Evolutionary conservation across 768 basidiomycete genomes (phyloP).

Genomic region (Chalciporus piperatus): DNA sequence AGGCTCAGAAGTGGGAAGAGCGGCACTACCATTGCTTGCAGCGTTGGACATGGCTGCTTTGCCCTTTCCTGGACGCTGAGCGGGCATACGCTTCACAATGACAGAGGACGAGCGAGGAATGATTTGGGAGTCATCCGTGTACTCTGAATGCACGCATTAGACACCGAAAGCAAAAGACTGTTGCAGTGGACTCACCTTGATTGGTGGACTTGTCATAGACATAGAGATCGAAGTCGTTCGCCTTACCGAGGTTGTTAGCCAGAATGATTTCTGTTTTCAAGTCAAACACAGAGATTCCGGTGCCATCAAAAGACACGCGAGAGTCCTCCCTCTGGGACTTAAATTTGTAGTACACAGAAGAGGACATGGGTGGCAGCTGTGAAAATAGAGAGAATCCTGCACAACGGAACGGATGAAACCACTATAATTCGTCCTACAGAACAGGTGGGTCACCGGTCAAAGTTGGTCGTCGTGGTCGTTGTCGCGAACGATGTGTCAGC

Average conservation of each 20-base stretch:
- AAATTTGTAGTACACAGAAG: slow-evolving; percentile 98
- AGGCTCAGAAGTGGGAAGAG: slow-evolving; percentile 49
- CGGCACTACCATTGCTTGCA: slow-evolving; percentile 39
- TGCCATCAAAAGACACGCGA: slow-evolving; percentile 95
- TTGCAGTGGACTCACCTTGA: slow-evolving; percentile 63
- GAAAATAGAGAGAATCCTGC: slow-evolving; percentile 9
- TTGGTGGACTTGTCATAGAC: slow-evolving; percentile 81
- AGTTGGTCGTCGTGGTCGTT: slow-evolving; percentile 14
- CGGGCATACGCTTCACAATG: slow-evolving; percentile 86
- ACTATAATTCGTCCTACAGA: slow-evolving; percentile 23
- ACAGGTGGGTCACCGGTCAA: slow-evolving; percentile 8
- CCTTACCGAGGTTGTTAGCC: slow-evolving; percentile 93
- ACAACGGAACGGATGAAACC: slow-evolving; percentile 14
- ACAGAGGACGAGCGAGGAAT: slow-evolving; percentile 95
- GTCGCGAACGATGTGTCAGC: slow-evolving; percentile 18
- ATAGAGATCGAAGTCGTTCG: slow-evolving; percentile 93
- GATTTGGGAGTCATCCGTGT: slow-evolving; percentile 86
- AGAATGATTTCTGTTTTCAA: slow-evolving; percentile 98
- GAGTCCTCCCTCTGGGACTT: slow-evolving; percentile 93
- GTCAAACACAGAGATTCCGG: slow-evolving; percentile 98
- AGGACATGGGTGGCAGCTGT: slow-evolving; percentile 55
- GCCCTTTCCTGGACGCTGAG: slow-evolving; percentile 77
- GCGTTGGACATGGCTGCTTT: slow-evolving; percentile 75
- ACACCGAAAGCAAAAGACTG: background rate
- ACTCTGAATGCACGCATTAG: slow-evolving; percentile 50